Evolutionary conservation across 1,284 basidiomycete species (phyloP).

Genomic region (Irpex lacteus): DNA sequence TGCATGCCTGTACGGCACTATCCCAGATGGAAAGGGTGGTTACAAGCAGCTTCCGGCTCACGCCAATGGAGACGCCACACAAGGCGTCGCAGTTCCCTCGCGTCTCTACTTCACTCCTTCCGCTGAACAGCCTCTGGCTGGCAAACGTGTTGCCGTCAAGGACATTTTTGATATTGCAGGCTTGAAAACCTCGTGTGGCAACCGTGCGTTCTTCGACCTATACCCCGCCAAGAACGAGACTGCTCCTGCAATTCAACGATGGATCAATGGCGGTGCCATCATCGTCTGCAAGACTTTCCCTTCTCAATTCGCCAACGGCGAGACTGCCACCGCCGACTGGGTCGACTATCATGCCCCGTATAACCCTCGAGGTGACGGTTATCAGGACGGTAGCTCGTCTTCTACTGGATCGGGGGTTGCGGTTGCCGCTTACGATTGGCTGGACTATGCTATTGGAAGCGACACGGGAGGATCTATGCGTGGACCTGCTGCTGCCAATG

Average conservation of each 20-base stretch:
- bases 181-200: constrained; percentile 30
- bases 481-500: constrained; percentile 37
- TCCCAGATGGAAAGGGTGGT: constrained; percentile 23
- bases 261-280: constrained; percentile 47
- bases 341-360: constrained; percentile 50
- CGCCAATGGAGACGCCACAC: constrained; percentile 26
- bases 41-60: constrained; percentile 26
- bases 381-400: constrained; percentile 40
- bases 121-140: constrained; percentile 28
- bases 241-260: constrained; percentile 41
- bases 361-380: constrained; percentile 55
- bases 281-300: constrained; percentile 53
- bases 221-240: constrained; percentile 34
- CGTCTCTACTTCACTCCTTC: constrained; percentile 30
- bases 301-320: constrained; percentile 56
- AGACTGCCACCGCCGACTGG: constrained; percentile 49
- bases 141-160: constrained; percentile 29
- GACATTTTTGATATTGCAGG: constrained; percentile 32
- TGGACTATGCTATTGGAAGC: constrained; percentile 39
- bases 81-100: constrained; percentile 29
- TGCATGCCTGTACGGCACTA: constrained; percentile 28
- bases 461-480: constrained; percentile 43
- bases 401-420: constrained; percentile 39
- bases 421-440: constrained; percentile 37
- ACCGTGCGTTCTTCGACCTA: constrained; percentile 28